These are phyloP conservation scores for Fusarium praegraminearum DNA, from an alignment of 2,329 filamentous ascomycete species.

Conservation along the genomic window DNA sequence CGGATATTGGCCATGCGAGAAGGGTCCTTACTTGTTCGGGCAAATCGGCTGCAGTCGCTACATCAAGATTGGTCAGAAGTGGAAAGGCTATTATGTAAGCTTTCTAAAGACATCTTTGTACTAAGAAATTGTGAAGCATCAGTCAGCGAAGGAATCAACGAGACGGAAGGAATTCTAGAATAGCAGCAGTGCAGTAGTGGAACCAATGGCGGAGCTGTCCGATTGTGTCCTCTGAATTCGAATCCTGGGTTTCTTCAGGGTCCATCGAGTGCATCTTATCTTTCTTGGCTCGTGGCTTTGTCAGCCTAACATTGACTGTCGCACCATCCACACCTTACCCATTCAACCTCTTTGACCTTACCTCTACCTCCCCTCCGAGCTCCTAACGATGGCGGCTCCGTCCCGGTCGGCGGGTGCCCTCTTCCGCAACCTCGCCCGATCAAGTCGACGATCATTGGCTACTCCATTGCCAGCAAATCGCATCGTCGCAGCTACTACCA, in stretches of 20 bases:
- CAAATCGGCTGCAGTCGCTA: constrained; percentile 14
- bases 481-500: constrained; percentile 4
- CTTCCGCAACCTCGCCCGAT: constrained; percentile 37
- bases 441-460: constrained; percentile 18
- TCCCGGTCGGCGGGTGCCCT: constrained; percentile 41
- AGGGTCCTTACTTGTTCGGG: constrained; percentile 32
- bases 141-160: constrained; percentile 39
- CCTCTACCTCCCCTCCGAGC: constrained; percentile 12
- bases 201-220: constrained; percentile 32
- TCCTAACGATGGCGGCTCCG: constrained; percentile 43
- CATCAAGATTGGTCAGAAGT: constrained; percentile 9
- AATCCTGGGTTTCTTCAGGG: constrained; percentile 12
- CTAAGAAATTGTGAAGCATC: constrained; percentile 45
- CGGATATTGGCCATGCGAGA: constrained; percentile 8
- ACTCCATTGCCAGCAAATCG: constrained; percentile 17
- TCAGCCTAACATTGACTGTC: constrained; percentile 34
- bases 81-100: constrained; percentile 42
- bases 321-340: constrained; percentile 29
- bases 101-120: constrained; percentile 20
- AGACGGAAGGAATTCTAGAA: constrained; percentile 14
- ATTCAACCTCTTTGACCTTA: constrained; percentile 13
- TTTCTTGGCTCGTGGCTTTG: constrained; percentile 33
- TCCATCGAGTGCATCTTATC: constrained; percentile 20
- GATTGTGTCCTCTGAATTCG: constrained; percentile 10
- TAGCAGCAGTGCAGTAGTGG: constrained; percentile 27